Percentiles rank a stretch among this genome's conserved stretches.
phyloP scores from a whole-genome alignment of 2,329 filamentous ascomycete species.

The Chalaropsis ovoidea region DNA sequence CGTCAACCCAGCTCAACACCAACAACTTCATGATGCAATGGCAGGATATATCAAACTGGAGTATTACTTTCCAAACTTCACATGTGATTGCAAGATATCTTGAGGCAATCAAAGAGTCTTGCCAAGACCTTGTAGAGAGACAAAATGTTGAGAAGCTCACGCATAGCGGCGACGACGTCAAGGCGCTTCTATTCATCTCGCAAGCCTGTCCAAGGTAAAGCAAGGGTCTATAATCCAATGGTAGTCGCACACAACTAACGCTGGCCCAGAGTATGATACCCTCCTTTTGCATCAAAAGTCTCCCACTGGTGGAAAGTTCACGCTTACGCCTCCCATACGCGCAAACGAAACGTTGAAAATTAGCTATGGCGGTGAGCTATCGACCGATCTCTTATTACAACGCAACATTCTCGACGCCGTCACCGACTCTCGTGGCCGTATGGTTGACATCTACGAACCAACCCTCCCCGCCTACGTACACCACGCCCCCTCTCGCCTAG shows the following conservation, averaged over 20 bases:
- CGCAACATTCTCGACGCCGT: conserved; percentile 50
- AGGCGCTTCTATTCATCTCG: conserved; percentile 20
- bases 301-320: conserved; percentile 33
- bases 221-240: conserved; percentile 39
- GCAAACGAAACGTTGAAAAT: conserved; percentile 32
- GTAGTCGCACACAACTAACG: not conserved
- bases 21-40: not conserved
- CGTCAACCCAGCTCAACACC: not conserved
- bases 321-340: conserved; percentile 34
- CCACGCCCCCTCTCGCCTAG: conserved; percentile 52
- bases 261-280: conserved; percentile 34
- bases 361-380: conserved; percentile 39
- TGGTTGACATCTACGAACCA: conserved; percentile 52
- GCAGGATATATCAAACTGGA: not conserved
- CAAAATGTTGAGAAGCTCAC: not conserved
- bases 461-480: conserved; percentile 62
- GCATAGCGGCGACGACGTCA: not conserved
- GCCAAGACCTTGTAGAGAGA: not conserved
- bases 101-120: too few species aligned
- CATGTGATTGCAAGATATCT: too few species aligned
- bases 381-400: conserved; percentile 53
- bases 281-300: conserved; percentile 35
- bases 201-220: conserved; percentile 21
- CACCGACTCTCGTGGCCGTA: conserved; percentile 39
- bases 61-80: not conserved